phyloP scores from a whole-genome alignment of 495 filamentous ascomycete genomes.

The Xylaria sp. region DNA sequence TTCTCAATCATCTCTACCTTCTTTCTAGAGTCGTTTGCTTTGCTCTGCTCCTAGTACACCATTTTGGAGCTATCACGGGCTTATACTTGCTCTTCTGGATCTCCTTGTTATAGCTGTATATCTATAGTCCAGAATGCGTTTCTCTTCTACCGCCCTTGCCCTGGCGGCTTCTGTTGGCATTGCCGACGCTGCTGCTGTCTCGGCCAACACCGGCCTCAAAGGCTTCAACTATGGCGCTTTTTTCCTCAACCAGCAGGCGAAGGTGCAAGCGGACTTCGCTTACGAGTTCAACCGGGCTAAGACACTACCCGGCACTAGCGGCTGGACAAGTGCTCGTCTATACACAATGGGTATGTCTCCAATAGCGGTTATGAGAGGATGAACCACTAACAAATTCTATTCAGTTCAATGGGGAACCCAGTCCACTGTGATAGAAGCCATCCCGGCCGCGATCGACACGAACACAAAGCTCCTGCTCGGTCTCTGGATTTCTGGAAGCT shows the following conservation, averaged over 20 bases:
- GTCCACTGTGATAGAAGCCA: slow-evolving; percentile 63
- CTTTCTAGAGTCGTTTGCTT: background rate
- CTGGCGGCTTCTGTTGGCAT: slow-evolving; percentile 41
- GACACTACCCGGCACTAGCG: slow-evolving; percentile 66
- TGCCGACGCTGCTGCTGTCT: slow-evolving; percentile 31
- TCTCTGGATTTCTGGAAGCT: slow-evolving; percentile 72
- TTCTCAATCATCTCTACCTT: background rate
- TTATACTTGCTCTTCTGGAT: background rate
- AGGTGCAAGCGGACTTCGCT: slow-evolving; percentile 66
- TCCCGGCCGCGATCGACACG: slow-evolving; percentile 74
- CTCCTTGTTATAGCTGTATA: background rate
- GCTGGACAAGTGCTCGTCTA: slow-evolving; percentile 69
- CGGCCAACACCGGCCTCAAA: slow-evolving; percentile 57
- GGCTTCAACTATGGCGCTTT: slow-evolving; percentile 82
- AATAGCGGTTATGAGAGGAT: background rate
- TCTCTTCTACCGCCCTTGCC: slow-evolving; percentile 42
- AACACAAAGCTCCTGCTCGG: slow-evolving; percentile 73
- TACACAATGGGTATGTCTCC: slow-evolving; percentile 50
- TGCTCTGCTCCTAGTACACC: background rate
- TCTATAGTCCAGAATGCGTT: slow-evolving; percentile 39
- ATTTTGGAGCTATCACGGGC: background rate
- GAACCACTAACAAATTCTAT: slow-evolving; percentile 16
- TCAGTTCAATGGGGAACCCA: slow-evolving; percentile 57
- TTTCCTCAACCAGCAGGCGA: slow-evolving; percentile 64
- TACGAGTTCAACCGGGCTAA: slow-evolving; percentile 72